Conservation (phyloP, 2,329 filamentous ascomycete genomes). For the Talaromyces sp. region DNA sequence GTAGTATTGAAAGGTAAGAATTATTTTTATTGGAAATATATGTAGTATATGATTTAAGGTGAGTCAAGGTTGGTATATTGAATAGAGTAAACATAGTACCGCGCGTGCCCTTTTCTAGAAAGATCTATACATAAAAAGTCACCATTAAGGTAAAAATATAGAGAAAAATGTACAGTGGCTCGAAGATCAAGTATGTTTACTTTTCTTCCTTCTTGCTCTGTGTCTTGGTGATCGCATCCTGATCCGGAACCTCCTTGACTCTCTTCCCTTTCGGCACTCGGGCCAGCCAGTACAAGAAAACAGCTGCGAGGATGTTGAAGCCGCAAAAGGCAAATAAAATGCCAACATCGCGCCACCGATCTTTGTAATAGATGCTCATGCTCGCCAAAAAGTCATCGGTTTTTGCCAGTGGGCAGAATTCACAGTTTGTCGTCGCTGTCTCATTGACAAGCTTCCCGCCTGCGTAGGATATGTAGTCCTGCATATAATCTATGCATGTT, state of each 20-base stretch:
- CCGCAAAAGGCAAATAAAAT: slow-evolving; percentile 49
- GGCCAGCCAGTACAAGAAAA: slow-evolving; percentile 50
- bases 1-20: not conserved
- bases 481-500: slow-evolving; percentile 61
- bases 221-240: not conserved
- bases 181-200: not conserved
- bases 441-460: slow-evolving; percentile 60
- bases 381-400: slow-evolving; percentile 48
- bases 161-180: not conserved
- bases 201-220: not conserved
- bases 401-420: slow-evolving; percentile 36
- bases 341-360: slow-evolving; percentile 51
- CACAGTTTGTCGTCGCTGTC: slow-evolving; percentile 53
- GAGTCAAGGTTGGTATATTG: not conserved
- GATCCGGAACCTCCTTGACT: slow-evolving; percentile 7
- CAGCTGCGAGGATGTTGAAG: slow-evolving; percentile 49
- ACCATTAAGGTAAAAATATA: not conserved
- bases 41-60: not conserved
- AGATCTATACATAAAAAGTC: not conserved
- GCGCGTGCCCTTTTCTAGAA: not conserved
- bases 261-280: slow-evolving; percentile 38
- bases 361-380: slow-evolving; percentile 39
- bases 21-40: not conserved
- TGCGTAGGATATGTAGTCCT: slow-evolving; percentile 47
- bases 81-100: not conserved